These are phyloP conservation scores for Lyophyllum atratum DNA, from an alignment of 768 basidiomycete species.

Conservation along the genomic window DNA sequence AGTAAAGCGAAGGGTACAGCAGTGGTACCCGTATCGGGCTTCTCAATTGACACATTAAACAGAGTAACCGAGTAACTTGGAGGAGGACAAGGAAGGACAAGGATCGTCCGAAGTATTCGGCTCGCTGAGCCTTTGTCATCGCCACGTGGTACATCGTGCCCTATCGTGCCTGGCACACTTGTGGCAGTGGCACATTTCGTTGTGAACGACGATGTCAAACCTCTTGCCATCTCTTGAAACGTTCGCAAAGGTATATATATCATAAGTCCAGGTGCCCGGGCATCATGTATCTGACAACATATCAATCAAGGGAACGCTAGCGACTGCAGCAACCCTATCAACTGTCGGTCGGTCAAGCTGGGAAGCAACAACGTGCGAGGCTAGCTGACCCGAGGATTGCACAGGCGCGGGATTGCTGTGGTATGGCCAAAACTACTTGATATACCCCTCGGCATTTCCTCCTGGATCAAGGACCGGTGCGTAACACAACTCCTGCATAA, in stretches of 20 bases:
- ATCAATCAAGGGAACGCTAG: conserved; percentile 45
- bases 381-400: conserved; percentile 5
- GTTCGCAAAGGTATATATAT: conserved; percentile 42
- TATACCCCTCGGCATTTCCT: conserved; percentile 84
- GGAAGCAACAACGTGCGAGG: background rate
- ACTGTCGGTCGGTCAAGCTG: conserved; percentile 47
- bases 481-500: conserved; percentile 13
- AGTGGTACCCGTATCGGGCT: too few relatives aligned
- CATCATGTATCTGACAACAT: background rate
- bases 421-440: conserved; percentile 85
- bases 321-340: conserved; percentile 58
- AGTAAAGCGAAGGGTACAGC: too few relatives aligned
- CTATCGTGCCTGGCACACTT: background rate
- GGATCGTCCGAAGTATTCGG: background rate
- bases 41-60: too few relatives aligned
- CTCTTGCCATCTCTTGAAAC: conserved; percentile 44
- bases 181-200: background rate
- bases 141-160: background rate
- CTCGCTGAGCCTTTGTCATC: background rate
- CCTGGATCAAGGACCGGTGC: conserved; percentile 78
- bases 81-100: background rate
- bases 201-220: background rate
- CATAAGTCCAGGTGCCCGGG: background rate
- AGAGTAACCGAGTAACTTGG: too few relatives aligned
- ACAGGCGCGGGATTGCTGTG: conserved; percentile 75